Percentiles rank a stretch among this genome's conserved stretches.
Conservation (phyloP, 176 grass and related monocot genomes). For the sorghum (Sorghum bicolor) region Sorghum_bicolor_NCBIv3 NC_012876.2:61869501-61870000, state of each 20-base stretch:
- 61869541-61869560: constrained; percentile 83
- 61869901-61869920: background rate
- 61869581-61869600: constrained; percentile 77
- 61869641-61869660: background rate
- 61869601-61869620: constrained; percentile 17
- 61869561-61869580: constrained; percentile 83
- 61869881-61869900: background rate
- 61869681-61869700: background rate
- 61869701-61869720: background rate
- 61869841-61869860: background rate
- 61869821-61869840: background rate
- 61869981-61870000: background rate
- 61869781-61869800: background rate
- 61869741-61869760: background rate
- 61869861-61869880: background rate
- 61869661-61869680: background rate
- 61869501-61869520: constrained; percentile 65
- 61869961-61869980: background rate
- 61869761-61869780: background rate
- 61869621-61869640: background rate
- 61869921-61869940: background rate
- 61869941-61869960: background rate
- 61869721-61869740: background rate
- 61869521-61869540: constrained; percentile 75
- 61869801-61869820: background rate